These are phyloP conservation scores for Dendrobium catenatum DNA, from an alignment of 106 monocot genomes.

Conservation along the genomic window DNA sequence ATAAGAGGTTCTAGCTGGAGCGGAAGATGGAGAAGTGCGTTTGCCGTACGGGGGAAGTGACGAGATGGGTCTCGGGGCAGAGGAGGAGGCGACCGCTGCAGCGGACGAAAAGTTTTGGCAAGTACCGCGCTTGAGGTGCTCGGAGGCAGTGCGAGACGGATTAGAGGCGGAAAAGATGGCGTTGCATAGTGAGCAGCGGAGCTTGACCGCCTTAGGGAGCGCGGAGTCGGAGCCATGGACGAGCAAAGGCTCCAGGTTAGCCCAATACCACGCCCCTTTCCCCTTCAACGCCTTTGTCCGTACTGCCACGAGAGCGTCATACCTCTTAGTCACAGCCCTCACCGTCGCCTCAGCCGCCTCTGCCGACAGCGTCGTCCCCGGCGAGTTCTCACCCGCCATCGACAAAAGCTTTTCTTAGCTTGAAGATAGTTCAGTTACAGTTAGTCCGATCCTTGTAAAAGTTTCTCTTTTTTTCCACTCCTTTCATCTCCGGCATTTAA, in stretches of 20 bases:
- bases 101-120: slow-evolving; percentile 38
- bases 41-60: slow-evolving; percentile 2
- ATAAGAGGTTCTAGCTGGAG: neutral
- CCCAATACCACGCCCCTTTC: slow-evolving; percentile 72
- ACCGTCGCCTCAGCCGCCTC: slow-evolving; percentile 27
- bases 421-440: neutral
- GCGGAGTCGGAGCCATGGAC: slow-evolving; percentile 30
- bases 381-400: neutral
- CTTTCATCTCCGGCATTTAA: neutral
- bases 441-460: neutral
- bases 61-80: slow-evolving; percentile 16
- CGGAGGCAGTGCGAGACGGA: slow-evolving; percentile 62
- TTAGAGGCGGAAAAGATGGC: slow-evolving; percentile 65
- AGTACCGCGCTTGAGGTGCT: slow-evolving; percentile 57
- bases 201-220: slow-evolving; percentile 52
- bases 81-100: neutral
- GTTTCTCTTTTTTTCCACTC: no score
- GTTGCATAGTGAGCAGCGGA: slow-evolving; percentile 54
- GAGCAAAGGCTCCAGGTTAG: slow-evolving; percentile 48
- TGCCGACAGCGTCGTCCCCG: slow-evolving; percentile 2
- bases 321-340: slow-evolving; percentile 33
- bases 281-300: slow-evolving; percentile 51
- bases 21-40: neutral
- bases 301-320: slow-evolving; percentile 35
- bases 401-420: neutral